Conservation (phyloP, 1,284 basidiomycete species). For the Hypsizygus ulmarius region DNA sequence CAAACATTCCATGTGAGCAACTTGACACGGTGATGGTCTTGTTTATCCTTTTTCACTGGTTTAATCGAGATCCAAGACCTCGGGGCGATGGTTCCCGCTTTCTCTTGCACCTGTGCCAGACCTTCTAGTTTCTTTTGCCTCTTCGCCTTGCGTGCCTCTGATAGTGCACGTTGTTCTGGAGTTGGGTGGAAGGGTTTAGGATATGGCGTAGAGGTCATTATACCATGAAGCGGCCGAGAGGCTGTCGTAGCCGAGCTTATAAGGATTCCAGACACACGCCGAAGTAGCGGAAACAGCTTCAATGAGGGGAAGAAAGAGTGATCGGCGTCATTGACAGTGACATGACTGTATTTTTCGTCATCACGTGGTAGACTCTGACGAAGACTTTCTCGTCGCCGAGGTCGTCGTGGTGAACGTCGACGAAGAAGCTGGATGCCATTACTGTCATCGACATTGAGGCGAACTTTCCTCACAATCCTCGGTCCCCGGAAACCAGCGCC, state of each 20-base stretch:
- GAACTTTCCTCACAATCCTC: slow-evolving; percentile 18
- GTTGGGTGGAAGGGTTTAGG: slow-evolving; percentile 35
- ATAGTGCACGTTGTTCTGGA: slow-evolving; percentile 53
- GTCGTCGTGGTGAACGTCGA: not conserved
- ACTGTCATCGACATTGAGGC: slow-evolving; percentile 31
- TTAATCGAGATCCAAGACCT: slow-evolving; percentile 53
- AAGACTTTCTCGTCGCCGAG: not conserved
- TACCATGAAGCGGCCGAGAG: not conserved
- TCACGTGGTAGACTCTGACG: slow-evolving; percentile 3
- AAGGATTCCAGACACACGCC: slow-evolving; percentile 4
- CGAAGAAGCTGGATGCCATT: slow-evolving; percentile 31
- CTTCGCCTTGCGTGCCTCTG: slow-evolving; percentile 53
- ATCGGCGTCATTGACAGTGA: not conserved
- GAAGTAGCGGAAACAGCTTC: not conserved
- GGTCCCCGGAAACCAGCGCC: slow-evolving; percentile 9
- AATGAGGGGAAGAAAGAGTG: not conserved
- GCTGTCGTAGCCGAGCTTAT: not conserved
- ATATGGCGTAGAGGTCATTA: slow-evolving; percentile 7
- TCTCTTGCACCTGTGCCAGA: not conserved
- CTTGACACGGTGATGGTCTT: slow-evolving; percentile 35
- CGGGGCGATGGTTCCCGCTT: slow-evolving; percentile 35
- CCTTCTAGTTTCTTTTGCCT: slow-evolving; percentile 32
- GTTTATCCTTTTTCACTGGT: slow-evolving; percentile 10
- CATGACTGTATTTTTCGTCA: not conserved
- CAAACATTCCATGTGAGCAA: slow-evolving; percentile 80